Conservation (phyloP, 164 flowering plant genomes). For the Paratinospora sagittata region DNA sequence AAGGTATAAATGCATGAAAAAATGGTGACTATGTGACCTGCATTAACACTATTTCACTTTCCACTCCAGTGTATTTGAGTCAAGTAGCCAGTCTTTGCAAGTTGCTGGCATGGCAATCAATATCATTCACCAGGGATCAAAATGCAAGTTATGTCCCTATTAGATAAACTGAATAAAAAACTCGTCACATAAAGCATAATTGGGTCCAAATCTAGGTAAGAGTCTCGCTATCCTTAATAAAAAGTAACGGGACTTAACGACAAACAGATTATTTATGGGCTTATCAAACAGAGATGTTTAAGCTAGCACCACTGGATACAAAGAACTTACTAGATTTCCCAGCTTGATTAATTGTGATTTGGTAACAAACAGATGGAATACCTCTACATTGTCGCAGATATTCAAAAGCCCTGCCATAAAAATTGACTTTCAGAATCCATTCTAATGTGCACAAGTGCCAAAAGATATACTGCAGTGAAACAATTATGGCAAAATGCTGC, state of each 20-base stretch:
- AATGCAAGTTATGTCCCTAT: too few species aligned
- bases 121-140: background rate
- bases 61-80: too few species aligned
- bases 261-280: background rate
- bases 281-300: background rate
- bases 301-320: background rate
- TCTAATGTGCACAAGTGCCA: background rate
- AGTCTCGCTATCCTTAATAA: too few species aligned
- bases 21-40: too few species aligned
- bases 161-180: too few species aligned
- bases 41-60: too few species aligned
- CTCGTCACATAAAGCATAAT: too few species aligned
- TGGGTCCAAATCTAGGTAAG: background rate
- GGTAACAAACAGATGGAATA: slow-evolving; percentile 63
- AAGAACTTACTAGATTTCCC: slow-evolving; percentile 65
- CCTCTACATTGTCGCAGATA: slow-evolving; percentile 46
- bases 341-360: slow-evolving; percentile 54
- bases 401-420: slow-evolving; percentile 65
- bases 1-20: too few species aligned
- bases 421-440: slow-evolving; percentile 2
- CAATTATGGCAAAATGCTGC: background rate
- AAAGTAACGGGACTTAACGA: too few species aligned
- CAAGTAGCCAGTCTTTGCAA: background rate
- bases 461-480: background rate
- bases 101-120: background rate